phyloP scores from a whole-genome alignment of 371 early-diverging fungal genomes.

The Funneliformis caledonium region DNA sequence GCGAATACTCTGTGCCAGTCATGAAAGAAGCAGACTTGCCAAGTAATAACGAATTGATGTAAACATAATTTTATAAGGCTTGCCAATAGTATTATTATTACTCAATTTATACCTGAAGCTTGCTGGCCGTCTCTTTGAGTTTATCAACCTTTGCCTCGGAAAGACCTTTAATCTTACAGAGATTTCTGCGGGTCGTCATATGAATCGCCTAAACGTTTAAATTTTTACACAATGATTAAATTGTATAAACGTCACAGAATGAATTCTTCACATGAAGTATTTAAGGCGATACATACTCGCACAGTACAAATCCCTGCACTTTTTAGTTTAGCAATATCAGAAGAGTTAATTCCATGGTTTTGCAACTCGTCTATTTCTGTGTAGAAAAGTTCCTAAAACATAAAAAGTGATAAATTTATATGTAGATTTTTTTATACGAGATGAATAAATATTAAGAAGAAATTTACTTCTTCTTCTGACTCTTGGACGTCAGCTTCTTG shows the following conservation, averaged over 20 bases:
- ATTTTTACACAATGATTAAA: no score
- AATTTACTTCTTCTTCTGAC: conserved; percentile 16
- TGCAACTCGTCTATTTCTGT: conserved; percentile 51
- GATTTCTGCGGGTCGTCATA: conserved; percentile 75
- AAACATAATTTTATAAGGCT: not conserved
- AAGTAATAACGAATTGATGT: not conserved
- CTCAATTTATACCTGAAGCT: conserved; percentile 49
- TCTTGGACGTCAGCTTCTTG: conserved; percentile 31
- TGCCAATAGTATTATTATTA: not conserved
- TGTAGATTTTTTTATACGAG: not conserved
- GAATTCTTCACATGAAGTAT: not conserved
- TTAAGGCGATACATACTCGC: conserved; percentile 45
- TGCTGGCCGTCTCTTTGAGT: conserved; percentile 75
- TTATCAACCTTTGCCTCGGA: conserved; percentile 91
- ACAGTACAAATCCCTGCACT: conserved; percentile 82
- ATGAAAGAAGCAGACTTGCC: conserved; percentile 61
- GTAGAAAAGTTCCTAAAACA: conserved; percentile 37
- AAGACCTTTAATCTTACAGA: conserved; percentile 79
- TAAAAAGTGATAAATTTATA: not conserved
- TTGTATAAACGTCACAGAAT: conserved; percentile 26
- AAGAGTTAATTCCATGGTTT: conserved; percentile 75
- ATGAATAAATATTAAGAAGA: not conserved
- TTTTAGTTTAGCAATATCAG: conserved; percentile 86
- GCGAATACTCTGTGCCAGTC: conserved; percentile 84
- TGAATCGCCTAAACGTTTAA: conserved; percentile 64